Percentiles rank a stretch among this genome's conserved stretches.
phyloP scores from a whole-genome alignment of 768 basidiomycete species.

The Candolleomyces eurysporus region DNA sequence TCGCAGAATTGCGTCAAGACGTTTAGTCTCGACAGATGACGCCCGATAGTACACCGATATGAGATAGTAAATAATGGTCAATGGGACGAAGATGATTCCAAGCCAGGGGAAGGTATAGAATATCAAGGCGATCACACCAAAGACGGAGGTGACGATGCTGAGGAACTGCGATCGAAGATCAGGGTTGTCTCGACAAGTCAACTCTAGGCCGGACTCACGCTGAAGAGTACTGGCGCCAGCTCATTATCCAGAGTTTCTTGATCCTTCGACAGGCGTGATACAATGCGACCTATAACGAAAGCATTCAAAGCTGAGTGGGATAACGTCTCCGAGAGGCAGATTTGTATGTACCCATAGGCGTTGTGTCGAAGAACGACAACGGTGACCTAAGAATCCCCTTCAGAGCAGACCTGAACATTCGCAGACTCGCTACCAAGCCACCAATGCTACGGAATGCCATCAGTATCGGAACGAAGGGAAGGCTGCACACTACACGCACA shows the following conservation, averaged over 20 bases:
- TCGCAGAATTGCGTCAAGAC: constrained; percentile 60
- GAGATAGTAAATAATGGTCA: constrained; percentile 50
- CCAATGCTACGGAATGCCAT: constrained; percentile 25
- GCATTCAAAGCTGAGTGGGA: background rate
- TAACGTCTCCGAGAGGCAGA: constrained; percentile 17
- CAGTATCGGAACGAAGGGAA: constrained; percentile 44
- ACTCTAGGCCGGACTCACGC: constrained; percentile 28
- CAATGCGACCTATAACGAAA: constrained; percentile 30
- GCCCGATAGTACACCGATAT: constrained; percentile 57
- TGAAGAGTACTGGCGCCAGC: constrained; percentile 44
- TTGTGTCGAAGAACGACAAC: constrained; percentile 70
- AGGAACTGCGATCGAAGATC: constrained; percentile 30
- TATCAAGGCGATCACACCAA: constrained; percentile 57
- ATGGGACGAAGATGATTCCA: constrained; percentile 59
- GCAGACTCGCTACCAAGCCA: constrained; percentile 40
- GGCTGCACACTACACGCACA: constrained; percentile 26
- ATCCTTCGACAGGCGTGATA: constrained; percentile 60
- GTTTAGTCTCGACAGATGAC: constrained; percentile 63
- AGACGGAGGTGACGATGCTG: constrained; percentile 38
- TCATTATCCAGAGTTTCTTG: constrained; percentile 56
- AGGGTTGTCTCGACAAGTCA: too few relatives aligned
- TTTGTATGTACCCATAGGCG: constrained; percentile 46
- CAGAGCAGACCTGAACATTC: constrained; percentile 57
- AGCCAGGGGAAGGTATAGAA: constrained; percentile 69
- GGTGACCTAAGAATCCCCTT: constrained; percentile 58